Evolutionary conservation across 441 rosid species (phyloP).

Genomic region (Gossypium davidsonii): DNA sequence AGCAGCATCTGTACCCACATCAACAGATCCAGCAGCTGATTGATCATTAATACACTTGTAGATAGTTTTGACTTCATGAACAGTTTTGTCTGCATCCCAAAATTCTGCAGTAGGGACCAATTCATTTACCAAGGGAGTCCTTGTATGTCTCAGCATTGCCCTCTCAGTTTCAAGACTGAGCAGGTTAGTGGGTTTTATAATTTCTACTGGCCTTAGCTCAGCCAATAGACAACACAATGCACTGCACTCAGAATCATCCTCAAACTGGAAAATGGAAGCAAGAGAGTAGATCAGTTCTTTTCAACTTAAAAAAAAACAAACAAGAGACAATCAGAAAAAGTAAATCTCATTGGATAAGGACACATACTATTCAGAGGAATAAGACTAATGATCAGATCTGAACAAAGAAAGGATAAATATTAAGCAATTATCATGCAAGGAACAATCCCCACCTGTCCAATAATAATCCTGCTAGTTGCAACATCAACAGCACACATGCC

Average conservation of each 20-base stretch:
- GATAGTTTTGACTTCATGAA: slow-evolving; percentile 47
- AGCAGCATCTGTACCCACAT: slow-evolving; percentile 23
- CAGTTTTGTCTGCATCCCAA: slow-evolving; percentile 91
- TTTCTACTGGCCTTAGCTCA: slow-evolving; percentile 91
- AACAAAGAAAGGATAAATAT: background rate
- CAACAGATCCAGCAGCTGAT: slow-evolving; percentile 32
- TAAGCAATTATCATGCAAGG: background rate
- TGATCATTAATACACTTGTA: slow-evolving; percentile 41
- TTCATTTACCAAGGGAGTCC: slow-evolving; percentile 80
- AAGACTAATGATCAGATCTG: background rate
- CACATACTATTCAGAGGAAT: background rate
- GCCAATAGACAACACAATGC: slow-evolving; percentile 69
- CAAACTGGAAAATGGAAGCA: slow-evolving; percentile 45
- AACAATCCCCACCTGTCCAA: slow-evolving; percentile 65
- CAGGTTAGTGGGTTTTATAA: slow-evolving; percentile 68
- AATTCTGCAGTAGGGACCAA: slow-evolving; percentile 67
- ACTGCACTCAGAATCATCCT: slow-evolving; percentile 79
- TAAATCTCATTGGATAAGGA: background rate
- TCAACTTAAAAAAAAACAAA: background rate
- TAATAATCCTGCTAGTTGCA: slow-evolving; percentile 73
- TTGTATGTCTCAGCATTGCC: slow-evolving; percentile 70
- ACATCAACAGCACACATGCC: slow-evolving; percentile 91
- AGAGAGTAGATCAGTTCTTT: slow-evolving; percentile 7
- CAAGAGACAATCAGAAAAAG: background rate
- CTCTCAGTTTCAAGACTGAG: slow-evolving; percentile 77